phyloP scores from a whole-genome alignment of 2,329 filamentous ascomycete genomes.

The Pseudocercospora fuligena region DNA sequence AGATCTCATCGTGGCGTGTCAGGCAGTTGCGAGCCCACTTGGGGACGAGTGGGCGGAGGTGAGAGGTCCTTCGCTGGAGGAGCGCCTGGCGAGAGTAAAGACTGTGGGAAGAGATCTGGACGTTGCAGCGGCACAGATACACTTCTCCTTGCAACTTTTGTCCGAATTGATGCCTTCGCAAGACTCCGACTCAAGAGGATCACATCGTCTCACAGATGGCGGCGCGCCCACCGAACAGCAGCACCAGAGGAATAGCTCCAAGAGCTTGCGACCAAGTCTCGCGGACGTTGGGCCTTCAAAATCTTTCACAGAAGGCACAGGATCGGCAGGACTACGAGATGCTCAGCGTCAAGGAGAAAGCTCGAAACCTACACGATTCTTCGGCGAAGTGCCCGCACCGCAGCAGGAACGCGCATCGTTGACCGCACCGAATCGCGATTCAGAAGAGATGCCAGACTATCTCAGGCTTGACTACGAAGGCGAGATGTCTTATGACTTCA shows the following conservation, averaged over 20 bases:
- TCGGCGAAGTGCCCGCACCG: conserved; percentile 57
- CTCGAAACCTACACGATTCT: conserved; percentile 57
- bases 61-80: conserved; percentile 87
- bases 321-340: conserved; percentile 25
- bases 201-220: conserved; percentile 44
- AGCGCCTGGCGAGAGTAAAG: conserved; percentile 79
- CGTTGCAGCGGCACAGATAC: conserved; percentile 82
- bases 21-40: conserved; percentile 87
- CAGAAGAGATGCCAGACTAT: conserved; percentile 82
- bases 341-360: conserved; percentile 44
- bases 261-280: conserved; percentile 57
- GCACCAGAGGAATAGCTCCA: conserved; percentile 36
- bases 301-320: conserved; percentile 66
- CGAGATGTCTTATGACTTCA: conserved; percentile 88
- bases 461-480: conserved; percentile 84
- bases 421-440: conserved; percentile 50
- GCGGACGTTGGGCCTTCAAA: conserved; percentile 63
- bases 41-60: conserved; percentile 95
- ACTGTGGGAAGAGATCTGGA: conserved; percentile 80
- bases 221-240: conserved; percentile 37
- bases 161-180: conserved; percentile 73
- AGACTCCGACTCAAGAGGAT: conserved; percentile 30
- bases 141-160: conserved; percentile 83
- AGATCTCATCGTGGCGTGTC: conserved; percentile 84
- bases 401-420: conserved; percentile 12